A percentile compares a stretch with the other conserved stretches of the same genome.
phyloP scores from a whole-genome alignment of 1,284 basidiomycete genomes.

The Tilletia setariae region DNA sequence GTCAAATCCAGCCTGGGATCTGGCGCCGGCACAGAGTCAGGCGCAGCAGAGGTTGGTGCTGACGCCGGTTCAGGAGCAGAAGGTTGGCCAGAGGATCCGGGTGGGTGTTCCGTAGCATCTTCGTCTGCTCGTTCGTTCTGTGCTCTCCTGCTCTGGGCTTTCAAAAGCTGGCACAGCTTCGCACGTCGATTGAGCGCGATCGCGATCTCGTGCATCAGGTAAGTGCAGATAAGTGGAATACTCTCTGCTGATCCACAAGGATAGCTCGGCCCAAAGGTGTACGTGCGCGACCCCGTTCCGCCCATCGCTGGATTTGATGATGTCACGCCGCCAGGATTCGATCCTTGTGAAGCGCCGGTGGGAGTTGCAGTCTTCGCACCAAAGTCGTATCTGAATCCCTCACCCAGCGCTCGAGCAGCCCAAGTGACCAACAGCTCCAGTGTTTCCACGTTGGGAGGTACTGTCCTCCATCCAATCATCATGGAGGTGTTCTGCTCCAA shows the following conservation, averaged over 20 bases:
- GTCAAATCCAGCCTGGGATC: too few relatives aligned
- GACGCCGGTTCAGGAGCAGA: too few relatives aligned
- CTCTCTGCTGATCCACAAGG: slow-evolving; percentile 11
- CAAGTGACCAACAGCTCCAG: slow-evolving; percentile 6
- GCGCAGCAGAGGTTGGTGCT: too few relatives aligned
- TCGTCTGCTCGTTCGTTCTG: not conserved
- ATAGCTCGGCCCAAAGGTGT: not conserved
- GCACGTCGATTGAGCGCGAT: slow-evolving; percentile 8
- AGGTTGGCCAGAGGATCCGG: too few relatives aligned
- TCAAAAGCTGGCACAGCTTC: not conserved
- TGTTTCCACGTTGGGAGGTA: not conserved
- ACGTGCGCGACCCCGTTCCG: not conserved
- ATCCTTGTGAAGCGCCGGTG: too few relatives aligned
- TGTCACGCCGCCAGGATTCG: not conserved
- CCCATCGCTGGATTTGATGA: too few relatives aligned
- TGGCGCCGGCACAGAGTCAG: too few relatives aligned
- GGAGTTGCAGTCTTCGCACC: too few relatives aligned
- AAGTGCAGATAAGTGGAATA: not conserved
- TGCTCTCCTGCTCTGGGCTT: not conserved
- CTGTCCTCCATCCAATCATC: slow-evolving; percentile 5
- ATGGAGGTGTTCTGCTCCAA: not conserved
- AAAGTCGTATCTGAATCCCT: not conserved
- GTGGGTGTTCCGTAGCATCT: too few relatives aligned
- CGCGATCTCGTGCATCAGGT: slow-evolving; percentile 10
- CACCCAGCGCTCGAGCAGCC: slow-evolving; percentile 4